phyloP scores from a whole-genome alignment of 192 early-diverging fungal species.

The Podochytrium sp. region DNA sequence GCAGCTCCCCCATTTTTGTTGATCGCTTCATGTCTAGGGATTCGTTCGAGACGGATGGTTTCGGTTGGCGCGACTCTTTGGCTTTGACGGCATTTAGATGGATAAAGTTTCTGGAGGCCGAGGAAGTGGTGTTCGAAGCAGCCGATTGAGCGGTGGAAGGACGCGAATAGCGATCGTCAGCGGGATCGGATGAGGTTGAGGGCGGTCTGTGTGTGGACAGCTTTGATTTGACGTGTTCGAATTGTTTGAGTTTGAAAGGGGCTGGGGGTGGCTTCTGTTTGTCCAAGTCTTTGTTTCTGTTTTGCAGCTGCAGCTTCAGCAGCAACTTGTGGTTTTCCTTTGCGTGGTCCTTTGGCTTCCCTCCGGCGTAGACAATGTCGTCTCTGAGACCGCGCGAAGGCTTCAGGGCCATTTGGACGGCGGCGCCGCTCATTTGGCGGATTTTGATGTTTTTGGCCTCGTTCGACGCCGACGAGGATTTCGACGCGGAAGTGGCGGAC shows the following conservation, averaged over 20 bases:
- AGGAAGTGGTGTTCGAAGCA: background rate
- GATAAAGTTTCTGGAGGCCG: constrained; percentile 47
- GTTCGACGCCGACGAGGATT: background rate
- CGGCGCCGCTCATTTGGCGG: constrained; percentile 55
- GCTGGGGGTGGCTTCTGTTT: constrained; percentile 41
- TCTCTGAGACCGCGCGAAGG: constrained; percentile 57
- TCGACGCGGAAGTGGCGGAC: background rate
- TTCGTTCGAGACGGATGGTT: background rate
- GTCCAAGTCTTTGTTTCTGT: constrained; percentile 36
- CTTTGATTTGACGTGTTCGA: constrained; percentile 50
- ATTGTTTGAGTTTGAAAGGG: constrained; percentile 56
- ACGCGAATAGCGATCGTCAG: constrained; percentile 21
- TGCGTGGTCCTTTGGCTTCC: constrained; percentile 55
- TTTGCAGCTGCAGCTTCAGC: constrained; percentile 40
- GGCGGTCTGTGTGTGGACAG: constrained; percentile 34
- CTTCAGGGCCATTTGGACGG: constrained; percentile 54
- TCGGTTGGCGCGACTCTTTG: constrained; percentile 7
- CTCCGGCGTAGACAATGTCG: constrained; percentile 52
- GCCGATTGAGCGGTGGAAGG: constrained; percentile 40
- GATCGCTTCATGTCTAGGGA: background rate
- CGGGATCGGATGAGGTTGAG: background rate
- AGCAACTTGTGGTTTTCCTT: constrained; percentile 48
- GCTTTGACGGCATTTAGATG: constrained; percentile 45
- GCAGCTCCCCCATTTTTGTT: constrained; percentile 50
- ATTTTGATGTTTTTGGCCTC: constrained; percentile 50